Evolutionary conservation across 1,284 basidiomycete genomes (phyloP).

Genomic region (Leccinum solheimii): DNA sequence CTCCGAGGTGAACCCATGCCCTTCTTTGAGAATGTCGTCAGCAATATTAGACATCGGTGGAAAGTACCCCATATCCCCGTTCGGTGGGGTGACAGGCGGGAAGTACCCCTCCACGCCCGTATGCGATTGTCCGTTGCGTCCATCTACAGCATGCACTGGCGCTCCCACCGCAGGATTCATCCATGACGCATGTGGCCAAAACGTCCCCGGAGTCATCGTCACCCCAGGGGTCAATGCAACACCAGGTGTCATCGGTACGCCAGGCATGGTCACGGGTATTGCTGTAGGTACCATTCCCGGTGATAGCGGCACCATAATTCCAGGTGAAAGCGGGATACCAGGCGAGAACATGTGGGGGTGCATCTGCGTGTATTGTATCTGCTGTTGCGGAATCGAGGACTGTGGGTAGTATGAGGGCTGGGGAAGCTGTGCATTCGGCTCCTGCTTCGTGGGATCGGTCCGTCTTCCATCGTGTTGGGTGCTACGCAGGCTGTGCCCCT

Average conservation of each 20-base stretch:
- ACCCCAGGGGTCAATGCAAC: constrained; percentile 66
- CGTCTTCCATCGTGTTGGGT: constrained; percentile 12
- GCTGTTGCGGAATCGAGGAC: constrained; percentile 18
- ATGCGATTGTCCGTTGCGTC: constrained; percentile 16
- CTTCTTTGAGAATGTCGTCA: constrained; percentile 43
- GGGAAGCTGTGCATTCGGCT: constrained; percentile 8
- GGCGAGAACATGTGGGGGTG: constrained; percentile 33
- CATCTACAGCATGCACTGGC: constrained; percentile 44
- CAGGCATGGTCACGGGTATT: constrained; percentile 23
- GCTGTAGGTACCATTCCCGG: constrained; percentile 26
- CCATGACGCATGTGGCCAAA: constrained; percentile 59
- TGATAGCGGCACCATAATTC: constrained; percentile 30
- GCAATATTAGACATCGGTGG: constrained; percentile 44
- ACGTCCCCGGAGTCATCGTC: constrained; percentile 70
- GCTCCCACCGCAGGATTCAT: constrained; percentile 72
- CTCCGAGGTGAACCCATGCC: constrained; percentile 9
- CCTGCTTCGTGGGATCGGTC: constrained; percentile 6
- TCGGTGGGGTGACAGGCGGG: constrained; percentile 36
- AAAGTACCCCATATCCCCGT: constrained; percentile 38
- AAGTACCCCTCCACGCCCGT: constrained; percentile 42
- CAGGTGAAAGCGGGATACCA: constrained; percentile 34
- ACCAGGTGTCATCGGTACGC: constrained; percentile 58
- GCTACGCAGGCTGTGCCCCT: constrained; percentile 3
- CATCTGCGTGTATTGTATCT: constrained; percentile 27
- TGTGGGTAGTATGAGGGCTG: constrained; percentile 17